Evolutionary conservation across 306 rosid species (phyloP), one percentile per base, ranked within the genome.

Genomic region (Dalbergia cochinchinensis): DNA sequence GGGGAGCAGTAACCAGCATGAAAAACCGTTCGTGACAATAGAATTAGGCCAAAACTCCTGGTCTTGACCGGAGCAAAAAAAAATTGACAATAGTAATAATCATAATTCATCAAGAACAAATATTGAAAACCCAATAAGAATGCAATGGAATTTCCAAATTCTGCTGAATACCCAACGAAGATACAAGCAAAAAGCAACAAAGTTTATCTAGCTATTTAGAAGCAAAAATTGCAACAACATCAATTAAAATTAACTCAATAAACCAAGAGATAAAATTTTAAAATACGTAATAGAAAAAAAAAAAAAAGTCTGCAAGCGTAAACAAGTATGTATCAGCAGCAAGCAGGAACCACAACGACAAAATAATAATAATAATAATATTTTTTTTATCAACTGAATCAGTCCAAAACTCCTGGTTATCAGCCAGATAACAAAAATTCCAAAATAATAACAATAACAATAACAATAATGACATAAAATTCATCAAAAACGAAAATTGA

Each of bases 121-220:
- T 10, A 12, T 42, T 47, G 53, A 12, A 11, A 47, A 11, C 53
- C 53, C 53, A 47, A 47, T 47, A 47, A 42, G 11, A 16, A 50
- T 50, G 57, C 4, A 60, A 18, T 13, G 60, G 9, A n/a, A 35
- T 20, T 53, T 41, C 3, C 15, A 8, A 58, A 80, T 11, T n/a
- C 1, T 41, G 7, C 31, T 35, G 53, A 83, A 65, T 45, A 41
- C 70, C 55, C 79, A 73, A 55, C 62, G 59, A 78, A 47, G 48
- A n/a, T 59, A 35, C 4, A 47, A 16, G 35, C 7, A 35, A 1
- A 76, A 73, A 63, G 73, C 0, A 18, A 65, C 20, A 44, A 62
- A 42, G 35, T 37, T 54, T 88, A 93, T 91, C 96, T 82, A 93
- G 94, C 98, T 95, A 87, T 7, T 26, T 26, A 83, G 77, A 73